A percentile compares a stretch with the other conserved stretches of the same genome.
Conservation (phyloP, 2,329 filamentous ascomycete genomes). For the Dactylellina drechsleri region DNA sequence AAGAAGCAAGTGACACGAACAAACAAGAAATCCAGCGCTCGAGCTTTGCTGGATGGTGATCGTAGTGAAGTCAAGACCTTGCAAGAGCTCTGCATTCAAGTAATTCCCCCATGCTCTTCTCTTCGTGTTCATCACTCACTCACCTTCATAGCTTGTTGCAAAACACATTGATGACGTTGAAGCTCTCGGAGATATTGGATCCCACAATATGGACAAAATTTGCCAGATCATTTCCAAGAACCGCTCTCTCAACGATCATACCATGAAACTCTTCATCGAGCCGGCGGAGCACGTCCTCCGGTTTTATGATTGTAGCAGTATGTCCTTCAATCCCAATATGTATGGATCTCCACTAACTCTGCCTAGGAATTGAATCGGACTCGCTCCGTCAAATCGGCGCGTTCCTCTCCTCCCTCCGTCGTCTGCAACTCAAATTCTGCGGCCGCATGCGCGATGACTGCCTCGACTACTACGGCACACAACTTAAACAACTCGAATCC, state of each 20-base stretch:
- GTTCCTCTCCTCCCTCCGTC: conserved; percentile 56
- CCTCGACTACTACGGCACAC: conserved; percentile 56
- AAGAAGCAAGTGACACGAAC: conserved; percentile 53
- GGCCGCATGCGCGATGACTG: conserved; percentile 57
- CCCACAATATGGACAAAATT: conserved; percentile 57
- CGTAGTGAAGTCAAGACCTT: conserved; percentile 54
- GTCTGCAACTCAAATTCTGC: conserved; percentile 56
- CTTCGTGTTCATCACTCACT: not conserved
- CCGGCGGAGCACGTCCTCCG: conserved; percentile 54
- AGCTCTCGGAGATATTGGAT: conserved; percentile 56
- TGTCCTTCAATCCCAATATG: conserved; percentile 3
- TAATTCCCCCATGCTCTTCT: conserved; percentile 11
- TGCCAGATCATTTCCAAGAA: conserved; percentile 59
- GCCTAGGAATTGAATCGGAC: conserved; percentile 55
- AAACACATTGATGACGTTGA: conserved; percentile 58
- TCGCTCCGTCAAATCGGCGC: conserved; percentile 56
- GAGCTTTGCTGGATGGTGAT: conserved; percentile 56
- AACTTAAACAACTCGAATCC: conserved; percentile 55
- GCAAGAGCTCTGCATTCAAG: conserved; percentile 57
- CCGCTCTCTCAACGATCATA: conserved; percentile 56
- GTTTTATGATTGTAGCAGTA: conserved; percentile 58
- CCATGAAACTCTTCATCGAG: conserved; percentile 57
- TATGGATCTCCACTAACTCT: not conserved
- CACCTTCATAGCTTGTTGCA: conserved; percentile 56
- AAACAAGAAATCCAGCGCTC: conserved; percentile 54